phyloP scores from a whole-genome alignment of 2,329 filamentous ascomycete genomes.

The Podosphaera aphanis region DNA sequence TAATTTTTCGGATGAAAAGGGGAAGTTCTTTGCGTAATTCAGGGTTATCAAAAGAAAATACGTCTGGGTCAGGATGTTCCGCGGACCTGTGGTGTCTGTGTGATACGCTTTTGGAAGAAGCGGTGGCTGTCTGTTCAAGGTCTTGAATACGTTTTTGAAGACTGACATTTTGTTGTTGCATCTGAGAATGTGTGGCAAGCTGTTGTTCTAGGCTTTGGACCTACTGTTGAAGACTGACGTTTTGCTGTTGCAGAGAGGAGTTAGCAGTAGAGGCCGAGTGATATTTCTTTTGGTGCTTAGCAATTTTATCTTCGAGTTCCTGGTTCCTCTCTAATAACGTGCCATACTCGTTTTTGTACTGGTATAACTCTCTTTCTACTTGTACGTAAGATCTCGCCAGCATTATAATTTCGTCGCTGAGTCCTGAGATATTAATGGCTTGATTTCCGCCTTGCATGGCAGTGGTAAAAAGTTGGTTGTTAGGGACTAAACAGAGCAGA shows the following conservation, averaged over 20 bases:
- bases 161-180: not conserved
- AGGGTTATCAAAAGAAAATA: not conserved
- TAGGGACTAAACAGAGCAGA: too few species aligned
- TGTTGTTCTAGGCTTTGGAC: not conserved
- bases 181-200: not conserved
- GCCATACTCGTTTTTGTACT: too few species aligned
- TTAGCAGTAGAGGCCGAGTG: not conserved
- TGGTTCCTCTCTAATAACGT: too few species aligned
- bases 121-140: not conserved
- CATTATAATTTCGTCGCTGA: too few species aligned
- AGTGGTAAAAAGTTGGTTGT: too few species aligned
- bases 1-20: not conserved
- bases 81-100: not conserved
- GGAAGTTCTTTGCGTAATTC: not conserved
- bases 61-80: not conserved
- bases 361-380: too few species aligned
- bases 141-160: not conserved
- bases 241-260: not conserved
- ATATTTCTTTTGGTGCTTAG: not conserved
- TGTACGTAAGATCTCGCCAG: too few species aligned
- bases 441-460: too few species aligned
- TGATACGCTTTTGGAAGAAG: not conserved
- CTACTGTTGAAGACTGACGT: not conserved
- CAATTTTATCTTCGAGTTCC: too few species aligned
- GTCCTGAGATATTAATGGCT: too few species aligned